These are phyloP conservation scores for Zostera marina DNA, from an alignment of 116 monocot species.

Conservation along the genomic window DNA sequence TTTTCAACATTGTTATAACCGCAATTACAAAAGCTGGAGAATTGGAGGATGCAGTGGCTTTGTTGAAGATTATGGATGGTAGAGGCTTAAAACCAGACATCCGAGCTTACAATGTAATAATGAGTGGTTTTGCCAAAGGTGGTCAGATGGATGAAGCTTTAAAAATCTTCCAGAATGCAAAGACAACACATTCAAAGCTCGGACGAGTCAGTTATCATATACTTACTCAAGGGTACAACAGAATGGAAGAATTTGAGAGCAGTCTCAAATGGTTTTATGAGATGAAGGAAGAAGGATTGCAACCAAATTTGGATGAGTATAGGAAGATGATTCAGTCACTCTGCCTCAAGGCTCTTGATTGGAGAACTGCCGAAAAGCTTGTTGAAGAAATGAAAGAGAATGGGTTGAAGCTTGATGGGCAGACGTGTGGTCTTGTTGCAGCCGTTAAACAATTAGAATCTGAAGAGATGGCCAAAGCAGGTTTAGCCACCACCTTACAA, in stretches of 20 bases:
- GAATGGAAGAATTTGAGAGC: constrained; percentile 58
- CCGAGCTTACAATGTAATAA: constrained; percentile 74
- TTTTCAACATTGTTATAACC: constrained; percentile 69
- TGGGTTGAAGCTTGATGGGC: constrained; percentile 37
- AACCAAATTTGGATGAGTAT: constrained; percentile 67
- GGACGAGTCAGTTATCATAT: constrained; percentile 54
- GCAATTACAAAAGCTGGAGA: constrained; percentile 55
- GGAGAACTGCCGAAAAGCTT: constrained; percentile 67
- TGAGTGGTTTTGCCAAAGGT: constrained; percentile 69
- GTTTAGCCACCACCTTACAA: no score
- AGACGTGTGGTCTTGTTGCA: constrained; percentile 40
- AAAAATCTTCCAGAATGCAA: constrained; percentile 52
- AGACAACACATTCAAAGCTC: constrained; percentile 44
- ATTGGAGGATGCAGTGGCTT: constrained; percentile 57
- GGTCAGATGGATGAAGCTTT: constrained; percentile 68
- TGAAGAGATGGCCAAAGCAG: constrained; percentile 23
- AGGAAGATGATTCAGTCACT: constrained; percentile 57
- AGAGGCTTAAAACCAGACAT: constrained; percentile 52
- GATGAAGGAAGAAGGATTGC: constrained; percentile 60
- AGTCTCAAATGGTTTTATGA: constrained; percentile 55
- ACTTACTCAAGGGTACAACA: constrained; percentile 79
- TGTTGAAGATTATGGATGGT: constrained; percentile 46
- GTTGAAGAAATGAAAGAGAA: constrained; percentile 60
- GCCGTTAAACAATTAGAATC: constrained; percentile 64
- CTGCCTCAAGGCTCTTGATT: constrained; percentile 78